A percentile compares a stretch with the other conserved stretches of the same genome.
phyloP scores from a whole-genome alignment of 768 basidiomycete genomes.

The Auricularia cornea region DNA sequence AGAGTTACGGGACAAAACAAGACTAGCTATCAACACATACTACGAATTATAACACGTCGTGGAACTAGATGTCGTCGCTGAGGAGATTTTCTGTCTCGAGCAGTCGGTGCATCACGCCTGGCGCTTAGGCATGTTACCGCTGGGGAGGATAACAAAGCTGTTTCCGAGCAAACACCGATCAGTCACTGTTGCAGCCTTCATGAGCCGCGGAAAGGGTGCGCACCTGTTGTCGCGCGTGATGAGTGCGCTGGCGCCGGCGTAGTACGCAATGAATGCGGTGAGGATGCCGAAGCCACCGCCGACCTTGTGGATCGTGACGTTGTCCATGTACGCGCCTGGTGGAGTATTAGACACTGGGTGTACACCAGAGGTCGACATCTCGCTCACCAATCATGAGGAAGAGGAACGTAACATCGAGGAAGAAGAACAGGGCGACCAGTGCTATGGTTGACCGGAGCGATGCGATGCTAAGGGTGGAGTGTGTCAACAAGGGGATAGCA shows the following conservation, averaged over 20 bases:
- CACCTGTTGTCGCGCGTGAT: slow-evolving; percentile 26
- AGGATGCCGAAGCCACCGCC: slow-evolving; percentile 38
- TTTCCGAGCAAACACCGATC: background rate
- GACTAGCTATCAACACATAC: background rate
- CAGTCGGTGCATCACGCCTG: background rate
- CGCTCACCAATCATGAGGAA: slow-evolving; percentile 35
- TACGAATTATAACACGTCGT: background rate
- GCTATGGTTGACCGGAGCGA: slow-evolving; percentile 42
- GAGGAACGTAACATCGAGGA: slow-evolving; percentile 46
- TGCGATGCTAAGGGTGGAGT: slow-evolving; percentile 31
- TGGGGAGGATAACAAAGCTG: background rate
- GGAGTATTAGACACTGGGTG: background rate
- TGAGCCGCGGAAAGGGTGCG: background rate
- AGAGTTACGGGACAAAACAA: background rate
- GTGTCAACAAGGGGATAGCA: background rate
- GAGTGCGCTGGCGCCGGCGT: slow-evolving; percentile 34
- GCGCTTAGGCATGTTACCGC: background rate
- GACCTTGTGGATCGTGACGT: slow-evolving; percentile 22
- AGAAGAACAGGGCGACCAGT: slow-evolving; percentile 42
- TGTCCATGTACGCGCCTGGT: slow-evolving; percentile 2
- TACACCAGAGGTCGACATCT: background rate
- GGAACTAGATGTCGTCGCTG: background rate
- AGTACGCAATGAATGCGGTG: slow-evolving; percentile 37
- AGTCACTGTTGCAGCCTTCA: background rate
- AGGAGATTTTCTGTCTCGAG: background rate